phyloP scores from a whole-genome alignment of 108 stramenopile species.

The Schizochytrium sp. region DNA sequence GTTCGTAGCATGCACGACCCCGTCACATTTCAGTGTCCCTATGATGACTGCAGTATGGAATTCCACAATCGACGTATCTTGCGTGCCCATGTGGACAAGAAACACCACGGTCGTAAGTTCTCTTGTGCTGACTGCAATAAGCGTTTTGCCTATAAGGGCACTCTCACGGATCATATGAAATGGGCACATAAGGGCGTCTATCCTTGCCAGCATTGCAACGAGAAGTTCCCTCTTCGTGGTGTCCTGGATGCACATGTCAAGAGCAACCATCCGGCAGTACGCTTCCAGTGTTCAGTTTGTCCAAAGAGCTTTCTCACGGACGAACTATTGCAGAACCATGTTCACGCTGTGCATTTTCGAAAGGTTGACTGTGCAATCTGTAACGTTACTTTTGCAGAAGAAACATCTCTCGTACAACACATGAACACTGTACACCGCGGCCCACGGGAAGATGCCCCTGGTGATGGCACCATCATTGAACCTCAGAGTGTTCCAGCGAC shows the following conservation, averaged over 20 bases:
- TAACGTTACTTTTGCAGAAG: background rate
- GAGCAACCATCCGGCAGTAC: background rate
- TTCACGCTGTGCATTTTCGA: background rate
- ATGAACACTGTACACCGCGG: background rate
- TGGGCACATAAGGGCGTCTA: background rate
- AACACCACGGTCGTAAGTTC: conserved; percentile 3
- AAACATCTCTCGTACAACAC: conserved; percentile 19
- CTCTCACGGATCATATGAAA: conserved; percentile 18
- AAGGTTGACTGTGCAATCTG: conserved; percentile 7
- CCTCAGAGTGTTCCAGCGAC: background rate
- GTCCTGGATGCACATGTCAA: conserved; percentile 1
- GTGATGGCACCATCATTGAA: too few species aligned
- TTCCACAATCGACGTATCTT: background rate
- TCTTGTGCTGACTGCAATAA: background rate
- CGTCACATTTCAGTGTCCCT: conserved; percentile 41
- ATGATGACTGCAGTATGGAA: background rate
- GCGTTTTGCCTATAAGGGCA: conserved; percentile 18
- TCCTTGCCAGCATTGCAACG: conserved; percentile 13
- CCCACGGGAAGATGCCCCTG: too few species aligned
- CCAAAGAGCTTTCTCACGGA: conserved; percentile 20
- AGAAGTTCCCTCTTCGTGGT: conserved; percentile 18
- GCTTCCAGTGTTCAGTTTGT: conserved; percentile 1
- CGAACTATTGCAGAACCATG: conserved; percentile 5
- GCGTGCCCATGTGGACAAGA: background rate
- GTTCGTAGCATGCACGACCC: conserved; percentile 26